Base-by-base conservation (phyloP, 495 filamentous ascomycete genomes). In the Aspergillus ellipticus region DNA sequence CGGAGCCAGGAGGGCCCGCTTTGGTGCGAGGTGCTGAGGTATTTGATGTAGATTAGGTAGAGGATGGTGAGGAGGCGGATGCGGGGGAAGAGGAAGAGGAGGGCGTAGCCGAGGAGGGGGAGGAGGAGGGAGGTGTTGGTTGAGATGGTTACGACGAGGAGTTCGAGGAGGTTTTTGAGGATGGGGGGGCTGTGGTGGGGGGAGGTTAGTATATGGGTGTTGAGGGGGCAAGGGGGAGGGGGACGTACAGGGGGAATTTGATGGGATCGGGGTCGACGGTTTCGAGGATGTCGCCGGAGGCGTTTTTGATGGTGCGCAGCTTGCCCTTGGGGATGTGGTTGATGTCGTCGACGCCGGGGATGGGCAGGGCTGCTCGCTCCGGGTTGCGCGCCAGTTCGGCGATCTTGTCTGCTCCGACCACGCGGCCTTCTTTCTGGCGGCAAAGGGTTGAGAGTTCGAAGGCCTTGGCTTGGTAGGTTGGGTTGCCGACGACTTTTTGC, bases 1-100 rank as follows among this genome's bases (percentile, higher is more conserved):
- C 90, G 86, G 49, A 79, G 77, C 21, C 77, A 79, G 17, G 88
- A 76, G 15, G 75, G 75, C 41, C 90, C 90, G 49, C 84, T 80
- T 8, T 74, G 78, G 43, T 79, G 76, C 9, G 86, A 83, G 88
- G 13, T 39, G 35, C 35, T 89, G 57, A 86, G 76, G 48, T 89
- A 72, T 42, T 79, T 81, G 61, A 79, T 62, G 71, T 88, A 85
- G 50, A 94, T 71, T 37, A 92, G 80, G 62, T 94, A 95, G 16
- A 88, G 82, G n/a, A 94, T 68, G 10, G 29, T 39, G 10, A 51
- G 11, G 21, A 51, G 19, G 2, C 54, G 46, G 17, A 56, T 3
- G 22, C 47, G 33, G 24, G 48, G 47, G 26, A 56, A 8, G 13
- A 56, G n/a, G 13, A 56, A n/a, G 37, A 56, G 47, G 28, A 51